Conservation (phyloP, 2,329 filamentous ascomycete genomes). For the Knufia fluminis region DNA sequence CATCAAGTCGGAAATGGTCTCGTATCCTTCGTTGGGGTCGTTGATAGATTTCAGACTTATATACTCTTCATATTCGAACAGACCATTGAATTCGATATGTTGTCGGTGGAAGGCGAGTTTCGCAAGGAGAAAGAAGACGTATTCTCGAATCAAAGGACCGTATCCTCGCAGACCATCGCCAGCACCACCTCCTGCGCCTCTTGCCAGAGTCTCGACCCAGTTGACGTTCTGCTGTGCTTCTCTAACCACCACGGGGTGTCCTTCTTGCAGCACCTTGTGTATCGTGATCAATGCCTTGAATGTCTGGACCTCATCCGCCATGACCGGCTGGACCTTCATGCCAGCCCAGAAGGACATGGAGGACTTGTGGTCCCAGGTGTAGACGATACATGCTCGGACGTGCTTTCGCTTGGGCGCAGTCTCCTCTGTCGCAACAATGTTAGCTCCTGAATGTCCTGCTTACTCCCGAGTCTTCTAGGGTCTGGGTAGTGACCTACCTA, state of each 20-base stretch:
- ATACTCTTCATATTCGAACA: constrained; percentile 98
- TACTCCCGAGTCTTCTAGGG: background rate
- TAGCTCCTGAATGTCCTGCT: background rate
- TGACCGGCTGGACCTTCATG: constrained; percentile 71
- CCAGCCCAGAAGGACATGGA: constrained; percentile 92
- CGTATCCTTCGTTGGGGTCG: constrained; percentile 92
- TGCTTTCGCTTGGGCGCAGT: constrained; percentile 58
- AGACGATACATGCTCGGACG: constrained; percentile 95
- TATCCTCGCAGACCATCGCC: constrained; percentile 74
- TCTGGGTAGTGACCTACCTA: constrained; percentile 36
- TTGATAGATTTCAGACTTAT: constrained; percentile 97
- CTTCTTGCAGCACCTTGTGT: constrained; percentile 95
- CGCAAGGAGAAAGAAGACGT: constrained; percentile 87
- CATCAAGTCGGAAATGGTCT: constrained; percentile 96
- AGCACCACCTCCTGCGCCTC: constrained; percentile 60
- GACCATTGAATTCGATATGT: constrained; percentile 93
- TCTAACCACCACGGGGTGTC: constrained; percentile 75
- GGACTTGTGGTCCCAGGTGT: constrained; percentile 98
- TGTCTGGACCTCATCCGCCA: constrained; percentile 96
- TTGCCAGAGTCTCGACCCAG: constrained; percentile 88
- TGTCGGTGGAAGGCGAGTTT: constrained; percentile 96
- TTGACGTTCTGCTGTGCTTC: constrained; percentile 81
- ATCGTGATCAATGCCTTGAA: constrained; percentile 97
- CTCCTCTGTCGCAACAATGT: constrained; percentile 26
- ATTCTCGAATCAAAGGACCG: constrained; percentile 86